Evolutionary conservation across 306 rosid species (phyloP), one percentile per base, ranked within the genome.

Genomic region (Cicer bijugum): DNA sequence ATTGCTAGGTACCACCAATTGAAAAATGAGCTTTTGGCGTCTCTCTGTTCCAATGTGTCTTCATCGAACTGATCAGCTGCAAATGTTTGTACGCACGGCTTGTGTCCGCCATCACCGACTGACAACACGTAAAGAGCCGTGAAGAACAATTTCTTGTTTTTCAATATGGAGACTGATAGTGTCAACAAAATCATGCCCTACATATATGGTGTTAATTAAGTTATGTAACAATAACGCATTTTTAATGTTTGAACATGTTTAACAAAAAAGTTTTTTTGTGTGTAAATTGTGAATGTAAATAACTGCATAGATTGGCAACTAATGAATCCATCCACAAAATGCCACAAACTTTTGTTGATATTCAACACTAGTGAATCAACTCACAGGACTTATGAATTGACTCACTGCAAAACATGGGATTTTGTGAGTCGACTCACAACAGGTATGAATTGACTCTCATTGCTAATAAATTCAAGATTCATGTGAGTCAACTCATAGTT

Each of bases 41-140:
- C 72, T 48, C 80, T 91, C 50, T 86, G 83, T 55, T 85, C 86
- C 9, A 74, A 40, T 1, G 92, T 63, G 56, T 77, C 84, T 5
- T 91, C 96, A 7, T 85, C 80, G 10, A 89, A 91, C 7, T 89
- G 96, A 60, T 89, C 95, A 33, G 97, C 97, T 1, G 96, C 97
- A 11, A 91, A 91, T 10, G 97, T 91, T 46, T 89, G 96, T 1
- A 86, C 96, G 6, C 96, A 89, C 0, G 97, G 97, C 74, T 74
- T 85, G 69, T 89, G 96, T 1, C 97, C 97, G 0, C 96, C 97
- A 63, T 86, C 86, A 0, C 95, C 97, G 1, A 91, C 35, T 1
- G 97, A 75, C 0, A 89, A 8, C 48, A 82, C 67, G 72, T 91
- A 86, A 45, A 91, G 89, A 0, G 86, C 87, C 6, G 59, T 1